phyloP scores from a whole-genome alignment of 202 grass and related monocot genomes.

The Musa balbisiana region DNA sequence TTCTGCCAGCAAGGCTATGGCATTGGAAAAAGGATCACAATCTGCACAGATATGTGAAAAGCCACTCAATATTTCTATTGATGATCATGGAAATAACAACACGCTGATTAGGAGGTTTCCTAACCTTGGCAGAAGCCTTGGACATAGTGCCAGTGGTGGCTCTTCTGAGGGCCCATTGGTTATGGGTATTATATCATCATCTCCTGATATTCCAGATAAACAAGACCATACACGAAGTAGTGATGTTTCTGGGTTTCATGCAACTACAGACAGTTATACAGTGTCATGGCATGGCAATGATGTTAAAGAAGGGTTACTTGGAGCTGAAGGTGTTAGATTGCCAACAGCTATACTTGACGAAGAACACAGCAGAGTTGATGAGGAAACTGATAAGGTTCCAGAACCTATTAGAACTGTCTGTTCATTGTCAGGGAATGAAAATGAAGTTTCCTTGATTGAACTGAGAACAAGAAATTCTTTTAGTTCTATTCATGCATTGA shows the following conservation, averaged over 20 bases:
- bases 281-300: constrained; percentile 66
- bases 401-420: constrained; percentile 30
- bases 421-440: constrained; percentile 48
- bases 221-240: constrained; percentile 63
- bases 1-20: constrained; percentile 32
- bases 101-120: constrained; percentile 70
- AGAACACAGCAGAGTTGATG: constrained; percentile 31
- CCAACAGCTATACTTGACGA: constrained; percentile 34
- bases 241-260: constrained; percentile 36
- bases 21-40: constrained; percentile 53
- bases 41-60: constrained; percentile 48
- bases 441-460: constrained; percentile 35
- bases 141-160: constrained; percentile 51
- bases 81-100: constrained; percentile 54
- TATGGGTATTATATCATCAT: constrained; percentile 41
- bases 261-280: constrained; percentile 40
- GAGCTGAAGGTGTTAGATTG: constrained; percentile 62
- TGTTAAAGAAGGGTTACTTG: constrained; percentile 40
- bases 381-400: constrained; percentile 40
- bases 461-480: constrained; percentile 34
- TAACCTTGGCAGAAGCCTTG: constrained; percentile 69
- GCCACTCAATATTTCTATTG: constrained; percentile 19
- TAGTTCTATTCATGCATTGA: neutral
- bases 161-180: constrained; percentile 53
- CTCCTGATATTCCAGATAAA: constrained; percentile 51